Conservation (phyloP, 2,329 filamentous ascomycete genomes). For the Sordariomycetes sp. region DNA sequence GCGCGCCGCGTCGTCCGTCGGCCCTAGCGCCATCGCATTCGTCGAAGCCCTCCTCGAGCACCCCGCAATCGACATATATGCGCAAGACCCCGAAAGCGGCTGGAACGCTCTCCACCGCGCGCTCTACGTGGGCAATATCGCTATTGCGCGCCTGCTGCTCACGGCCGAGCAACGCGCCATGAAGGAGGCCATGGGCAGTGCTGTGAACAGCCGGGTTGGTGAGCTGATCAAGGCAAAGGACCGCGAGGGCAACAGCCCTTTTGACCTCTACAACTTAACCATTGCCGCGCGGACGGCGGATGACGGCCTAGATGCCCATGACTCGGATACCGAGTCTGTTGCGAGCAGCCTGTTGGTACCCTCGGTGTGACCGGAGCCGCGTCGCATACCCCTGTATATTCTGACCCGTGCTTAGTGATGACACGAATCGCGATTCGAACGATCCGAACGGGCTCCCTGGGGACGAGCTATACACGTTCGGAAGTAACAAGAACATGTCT, state of each 20-base stretch:
- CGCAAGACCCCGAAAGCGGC: slow-evolving; percentile 80
- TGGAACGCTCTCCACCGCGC: slow-evolving; percentile 93
- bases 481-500: slow-evolving; percentile 90
- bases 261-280: slow-evolving; percentile 82
- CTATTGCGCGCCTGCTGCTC: slow-evolving; percentile 71
- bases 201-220: slow-evolving; percentile 45
- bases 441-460: slow-evolving; percentile 24
- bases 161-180: slow-evolving; percentile 59
- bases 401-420: not conserved
- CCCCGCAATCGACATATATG: slow-evolving; percentile 72
- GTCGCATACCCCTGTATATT: not conserved
- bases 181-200: slow-evolving; percentile 43
- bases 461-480: slow-evolving; percentile 86
- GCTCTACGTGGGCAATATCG: slow-evolving; percentile 79
- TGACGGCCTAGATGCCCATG: slow-evolving; percentile 19
- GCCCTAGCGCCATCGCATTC: slow-evolving; percentile 57
- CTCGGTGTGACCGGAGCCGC: not conserved
- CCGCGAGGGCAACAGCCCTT: slow-evolving; percentile 84
- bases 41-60: slow-evolving; percentile 70
- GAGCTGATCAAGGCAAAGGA: slow-evolving; percentile 91
- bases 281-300: slow-evolving; percentile 65
- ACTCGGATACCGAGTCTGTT: slow-evolving; percentile 31
- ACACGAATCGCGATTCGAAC: not conserved
- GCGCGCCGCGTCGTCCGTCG: slow-evolving; percentile 65
- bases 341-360: slow-evolving; percentile 1